Percentiles rank a stretch among this genome's conserved stretches.
Evolutionary conservation across 177 flowering plant genomes (phyloP).

Genomic region (Telopea speciosissima): DNA sequence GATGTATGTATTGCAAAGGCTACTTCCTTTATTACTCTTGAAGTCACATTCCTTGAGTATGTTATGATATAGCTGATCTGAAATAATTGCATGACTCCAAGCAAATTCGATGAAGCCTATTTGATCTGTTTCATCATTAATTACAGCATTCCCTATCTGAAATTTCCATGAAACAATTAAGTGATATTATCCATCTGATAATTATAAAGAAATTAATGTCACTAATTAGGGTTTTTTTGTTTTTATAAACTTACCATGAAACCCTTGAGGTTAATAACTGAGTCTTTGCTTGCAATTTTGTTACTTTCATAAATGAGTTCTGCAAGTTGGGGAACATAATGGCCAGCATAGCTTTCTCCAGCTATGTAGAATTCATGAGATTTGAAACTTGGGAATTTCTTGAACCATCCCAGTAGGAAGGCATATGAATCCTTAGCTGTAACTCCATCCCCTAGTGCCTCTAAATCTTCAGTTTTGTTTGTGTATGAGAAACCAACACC

Average conservation of each 20-base stretch:
- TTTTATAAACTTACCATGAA: conserved; percentile 53
- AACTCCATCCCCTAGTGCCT: conserved; percentile 33
- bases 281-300: conserved; percentile 22
- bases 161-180: background rate
- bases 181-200: no score
- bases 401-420: conserved; percentile 46
- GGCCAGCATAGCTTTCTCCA: conserved; percentile 67
- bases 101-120: conserved; percentile 47
- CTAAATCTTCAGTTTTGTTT: conserved; percentile 34
- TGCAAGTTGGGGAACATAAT: conserved; percentile 54
- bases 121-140: conserved; percentile 42
- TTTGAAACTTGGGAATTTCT: conserved; percentile 40
- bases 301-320: conserved; percentile 42
- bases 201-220: no score
- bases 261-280: conserved; percentile 47
- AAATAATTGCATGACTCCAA: conserved; percentile 61
- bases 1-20: conserved; percentile 12
- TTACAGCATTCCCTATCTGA: conserved; percentile 58
- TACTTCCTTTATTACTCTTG: conserved; percentile 13
- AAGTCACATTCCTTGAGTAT: conserved; percentile 38
- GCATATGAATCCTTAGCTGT: conserved; percentile 46
- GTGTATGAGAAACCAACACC: conserved; percentile 62
- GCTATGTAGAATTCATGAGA: conserved; percentile 47
- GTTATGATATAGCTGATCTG: conserved; percentile 35
- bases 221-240: no score